phyloP scores from a whole-genome alignment of 2,329 filamentous ascomycete species.

The Ophiostoma sp. region DNA sequence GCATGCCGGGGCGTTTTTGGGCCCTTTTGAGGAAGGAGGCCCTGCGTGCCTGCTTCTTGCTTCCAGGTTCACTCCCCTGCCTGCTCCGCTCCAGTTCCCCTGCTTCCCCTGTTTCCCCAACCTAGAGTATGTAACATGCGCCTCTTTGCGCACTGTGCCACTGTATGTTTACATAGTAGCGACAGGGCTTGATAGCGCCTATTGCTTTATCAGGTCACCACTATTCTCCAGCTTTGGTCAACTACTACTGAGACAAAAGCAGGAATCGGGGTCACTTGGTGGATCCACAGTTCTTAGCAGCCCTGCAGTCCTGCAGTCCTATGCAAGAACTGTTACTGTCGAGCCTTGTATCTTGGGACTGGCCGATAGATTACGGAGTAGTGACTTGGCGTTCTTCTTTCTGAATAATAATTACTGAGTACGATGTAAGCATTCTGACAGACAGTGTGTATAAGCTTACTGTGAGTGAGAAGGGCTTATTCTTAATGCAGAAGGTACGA shows the following conservation, averaged over 20 bases:
- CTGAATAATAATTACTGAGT: too few species aligned
- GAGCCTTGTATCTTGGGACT: background rate
- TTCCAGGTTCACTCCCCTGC: background rate
- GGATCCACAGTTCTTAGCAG: background rate
- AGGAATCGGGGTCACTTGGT: conserved; percentile 5
- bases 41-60: too few species aligned
- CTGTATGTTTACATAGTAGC: background rate
- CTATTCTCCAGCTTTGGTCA: background rate
- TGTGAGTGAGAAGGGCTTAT: background rate
- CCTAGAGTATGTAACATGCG: conserved; percentile 10
- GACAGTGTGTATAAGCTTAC: background rate
- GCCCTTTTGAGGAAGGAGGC: conserved; percentile 1
- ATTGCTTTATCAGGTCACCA: background rate
- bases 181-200: background rate
- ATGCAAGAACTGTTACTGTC: background rate
- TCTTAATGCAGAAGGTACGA: conserved; percentile 1
- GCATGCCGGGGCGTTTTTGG: background rate
- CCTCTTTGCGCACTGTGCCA: background rate
- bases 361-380: background rate
- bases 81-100: background rate
- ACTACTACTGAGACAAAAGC: background rate
- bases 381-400: background rate
- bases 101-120: conserved; percentile 10
- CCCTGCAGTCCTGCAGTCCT: background rate
- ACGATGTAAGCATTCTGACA: background rate